Percentiles rank a stretch among this genome's conserved stretches.
These are phyloP conservation scores for Podospora pseudoanserina DNA, from an alignment of 495 filamentous ascomycete species.

Conservation along the genomic window DNA sequence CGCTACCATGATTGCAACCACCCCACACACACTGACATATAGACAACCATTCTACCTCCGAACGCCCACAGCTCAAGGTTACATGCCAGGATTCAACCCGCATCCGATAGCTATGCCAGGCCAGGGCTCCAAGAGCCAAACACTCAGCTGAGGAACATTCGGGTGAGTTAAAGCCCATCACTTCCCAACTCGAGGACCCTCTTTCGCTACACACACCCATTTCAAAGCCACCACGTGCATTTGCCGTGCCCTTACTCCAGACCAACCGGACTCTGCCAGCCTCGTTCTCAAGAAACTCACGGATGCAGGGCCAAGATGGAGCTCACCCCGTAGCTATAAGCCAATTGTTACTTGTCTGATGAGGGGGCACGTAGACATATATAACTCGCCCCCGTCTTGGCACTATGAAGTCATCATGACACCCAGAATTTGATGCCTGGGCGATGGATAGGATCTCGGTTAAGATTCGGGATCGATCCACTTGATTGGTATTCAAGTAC, in stretches of 20 bases:
- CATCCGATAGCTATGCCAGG: neutral
- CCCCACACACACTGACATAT: too few relatives aligned
- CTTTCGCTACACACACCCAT: neutral
- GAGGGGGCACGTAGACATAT: too few relatives aligned
- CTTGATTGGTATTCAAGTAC: neutral
- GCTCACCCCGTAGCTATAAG: too few relatives aligned
- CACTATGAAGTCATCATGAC: neutral
- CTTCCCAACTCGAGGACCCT: neutral
- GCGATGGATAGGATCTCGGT: neutral
- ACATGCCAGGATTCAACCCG: neutral
- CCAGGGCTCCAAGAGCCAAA: neutral
- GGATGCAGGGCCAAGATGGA: neutral
- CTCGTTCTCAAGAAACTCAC: neutral
- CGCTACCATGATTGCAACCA: too few relatives aligned
- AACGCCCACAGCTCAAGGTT: neutral
- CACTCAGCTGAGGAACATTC: neutral
- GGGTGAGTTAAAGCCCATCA: neutral
- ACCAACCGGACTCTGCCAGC: neutral
- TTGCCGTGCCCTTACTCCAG: neutral
- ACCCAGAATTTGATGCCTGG: neutral
- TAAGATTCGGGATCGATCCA: neutral
- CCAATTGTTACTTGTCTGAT: too few relatives aligned
- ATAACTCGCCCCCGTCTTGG: neutral
- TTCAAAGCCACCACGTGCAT: neutral
- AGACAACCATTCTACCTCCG: neutral